Percentiles rank a stretch among this genome's conserved stretches.
These are phyloP conservation scores for Dacryopinax spathularia DNA, from an alignment of 768 basidiomycete genomes.

Conservation along the genomic window DNA sequence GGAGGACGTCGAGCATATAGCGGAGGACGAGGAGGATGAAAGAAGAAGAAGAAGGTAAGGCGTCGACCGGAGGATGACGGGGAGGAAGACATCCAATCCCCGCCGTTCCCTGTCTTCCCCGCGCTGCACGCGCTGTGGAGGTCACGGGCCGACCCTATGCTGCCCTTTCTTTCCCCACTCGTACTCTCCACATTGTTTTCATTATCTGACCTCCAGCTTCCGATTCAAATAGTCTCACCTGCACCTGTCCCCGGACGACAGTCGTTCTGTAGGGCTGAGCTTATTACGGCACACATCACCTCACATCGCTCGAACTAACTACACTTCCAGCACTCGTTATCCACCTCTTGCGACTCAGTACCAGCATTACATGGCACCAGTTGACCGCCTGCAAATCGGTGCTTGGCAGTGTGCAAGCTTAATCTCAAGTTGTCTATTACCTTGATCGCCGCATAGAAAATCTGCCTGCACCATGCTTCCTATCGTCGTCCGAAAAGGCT, in stretches of 20 bases:
- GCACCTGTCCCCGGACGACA: neutral
- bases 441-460: neutral
- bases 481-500: neutral
- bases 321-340: neutral
- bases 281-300: neutral
- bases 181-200: neutral
- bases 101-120: neutral
- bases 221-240: neutral
- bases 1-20: no score
- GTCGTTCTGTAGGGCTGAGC: neutral
- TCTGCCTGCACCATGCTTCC: neutral
- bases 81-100: neutral
- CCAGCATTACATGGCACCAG: no score
- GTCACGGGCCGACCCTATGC: neutral
- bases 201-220: neutral
- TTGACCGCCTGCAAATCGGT: no score
- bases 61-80: no score
- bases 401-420: neutral
- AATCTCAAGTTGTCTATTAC: neutral
- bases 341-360: neutral
- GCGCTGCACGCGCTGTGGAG: neutral
- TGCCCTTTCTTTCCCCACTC: neutral
- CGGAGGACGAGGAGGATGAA: no score
- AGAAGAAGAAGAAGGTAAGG: no score
- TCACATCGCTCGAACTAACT: neutral